Conservation (phyloP, 106 monocot genomes). For the Apostasia ramifera region DNA sequence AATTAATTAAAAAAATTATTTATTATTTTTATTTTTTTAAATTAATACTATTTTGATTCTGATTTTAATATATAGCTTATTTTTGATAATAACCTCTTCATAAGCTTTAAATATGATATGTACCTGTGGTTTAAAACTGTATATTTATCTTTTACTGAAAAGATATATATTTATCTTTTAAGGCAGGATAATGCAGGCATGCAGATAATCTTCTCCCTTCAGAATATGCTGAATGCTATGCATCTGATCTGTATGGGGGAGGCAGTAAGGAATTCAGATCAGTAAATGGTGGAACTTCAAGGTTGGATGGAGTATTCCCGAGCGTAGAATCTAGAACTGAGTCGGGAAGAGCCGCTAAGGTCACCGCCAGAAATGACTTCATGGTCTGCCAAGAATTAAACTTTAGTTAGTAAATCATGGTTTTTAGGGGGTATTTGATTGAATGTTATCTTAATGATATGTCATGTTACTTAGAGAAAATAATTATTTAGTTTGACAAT, state of each 20-base stretch:
- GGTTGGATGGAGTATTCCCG: constrained; percentile 4
- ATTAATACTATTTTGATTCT: too few relatives aligned
- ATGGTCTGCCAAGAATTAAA: constrained; percentile 40
- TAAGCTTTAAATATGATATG: too few relatives aligned
- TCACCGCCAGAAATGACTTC: constrained; percentile 60
- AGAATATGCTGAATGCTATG: background rate
- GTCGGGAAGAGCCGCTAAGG: constrained; percentile 51
- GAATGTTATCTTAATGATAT: too few relatives aligned
- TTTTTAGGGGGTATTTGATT: background rate
- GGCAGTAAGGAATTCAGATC: constrained; percentile 43
- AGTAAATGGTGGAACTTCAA: constrained; percentile 25
- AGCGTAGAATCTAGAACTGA: constrained; percentile 57
- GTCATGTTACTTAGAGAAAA: too few relatives aligned
- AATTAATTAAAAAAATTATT: too few relatives aligned
- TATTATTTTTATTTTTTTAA: too few relatives aligned
- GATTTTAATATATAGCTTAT: too few relatives aligned
- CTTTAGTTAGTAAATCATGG: background rate
- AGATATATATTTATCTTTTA: too few relatives aligned
- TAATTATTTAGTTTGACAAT: too few relatives aligned
- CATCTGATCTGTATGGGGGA: constrained; percentile 30
- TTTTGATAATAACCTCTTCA: too few relatives aligned
- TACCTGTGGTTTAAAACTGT: too few relatives aligned
- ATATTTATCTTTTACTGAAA: too few relatives aligned
- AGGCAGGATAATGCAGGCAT: background rate
- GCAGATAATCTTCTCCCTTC: background rate